Conservation (phyloP, 2,329 filamentous ascomycete species). For the Xylaria sp. region DNA sequence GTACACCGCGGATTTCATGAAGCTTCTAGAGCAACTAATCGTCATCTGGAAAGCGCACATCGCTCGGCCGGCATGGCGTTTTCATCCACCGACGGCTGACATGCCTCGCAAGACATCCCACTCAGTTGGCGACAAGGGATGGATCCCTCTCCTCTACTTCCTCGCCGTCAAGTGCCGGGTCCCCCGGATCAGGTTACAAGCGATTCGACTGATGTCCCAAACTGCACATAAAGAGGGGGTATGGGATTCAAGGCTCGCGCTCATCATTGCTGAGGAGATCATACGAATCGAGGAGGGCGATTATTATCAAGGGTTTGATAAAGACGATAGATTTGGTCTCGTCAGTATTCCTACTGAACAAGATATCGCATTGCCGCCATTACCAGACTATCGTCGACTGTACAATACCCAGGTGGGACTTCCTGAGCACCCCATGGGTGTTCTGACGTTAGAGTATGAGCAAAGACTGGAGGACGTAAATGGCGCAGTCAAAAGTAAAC, state of each 20-base stretch:
- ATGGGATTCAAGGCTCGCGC: constrained; percentile 31
- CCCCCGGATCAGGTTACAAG: constrained; percentile 52
- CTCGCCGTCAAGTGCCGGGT: constrained; percentile 59
- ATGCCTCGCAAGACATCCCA: constrained; percentile 45
- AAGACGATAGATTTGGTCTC: constrained; percentile 27
- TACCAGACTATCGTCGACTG: constrained; percentile 34
- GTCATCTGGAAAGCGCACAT: constrained; percentile 30
- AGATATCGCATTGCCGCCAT: constrained; percentile 23
- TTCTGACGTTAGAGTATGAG: constrained; percentile 30
- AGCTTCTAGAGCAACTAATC: constrained; percentile 37
- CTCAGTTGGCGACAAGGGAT: constrained; percentile 56
- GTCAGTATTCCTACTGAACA: constrained; percentile 25
- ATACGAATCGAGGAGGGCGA: constrained; percentile 34
- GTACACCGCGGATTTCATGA: constrained; percentile 48
- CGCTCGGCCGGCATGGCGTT: constrained; percentile 24
- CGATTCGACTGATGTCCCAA: constrained; percentile 35
- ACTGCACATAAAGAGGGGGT: constrained; percentile 35
- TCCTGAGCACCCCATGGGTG: constrained; percentile 28
- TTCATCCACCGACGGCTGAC: constrained; percentile 12
- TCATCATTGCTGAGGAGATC: constrained; percentile 26
- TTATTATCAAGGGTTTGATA: constrained; percentile 21
- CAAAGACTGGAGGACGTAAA: constrained; percentile 6
- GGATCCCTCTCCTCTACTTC: constrained; percentile 58
- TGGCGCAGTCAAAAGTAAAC: constrained; percentile 11
- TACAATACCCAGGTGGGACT: constrained; percentile 30